Base-by-base conservation (phyloP, 805 yeast species). In the Ogataea polymorpha region DNA sequence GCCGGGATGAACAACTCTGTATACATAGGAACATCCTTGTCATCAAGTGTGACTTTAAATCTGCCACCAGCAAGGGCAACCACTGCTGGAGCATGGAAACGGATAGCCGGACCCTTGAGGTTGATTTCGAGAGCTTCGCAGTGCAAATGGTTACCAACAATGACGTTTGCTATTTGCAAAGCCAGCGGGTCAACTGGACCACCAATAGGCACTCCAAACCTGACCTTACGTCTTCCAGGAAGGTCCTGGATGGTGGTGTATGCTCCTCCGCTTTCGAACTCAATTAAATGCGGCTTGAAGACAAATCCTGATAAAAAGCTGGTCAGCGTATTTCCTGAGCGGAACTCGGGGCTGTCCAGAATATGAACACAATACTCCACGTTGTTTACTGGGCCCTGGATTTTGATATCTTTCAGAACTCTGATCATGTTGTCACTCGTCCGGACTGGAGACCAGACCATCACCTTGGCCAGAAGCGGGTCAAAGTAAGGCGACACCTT, bases 131-230 rank as follows among this genome's bases (percentile, higher is more conserved):
- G 72, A 24, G 93, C 96, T 10, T 97, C 96, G 9, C 96, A 83
- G 30, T 73, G 67, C 46, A 71, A 65, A 52, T 81, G 76, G 63
- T 91, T 93, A 44, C 97, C 98, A 31, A 91, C 98, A 57, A 87
- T 79, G 58, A 84, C 71, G 67, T 91, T 91, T 13, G 96, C 96
- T 45, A 87, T 63, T 55, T 96, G 75, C 68, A 90, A 87, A 4
- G 96, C 81, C 53, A 81, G 88, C 46, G 81, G 77, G 66, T 91
- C 99, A 96, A 91, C 91, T 44, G 98, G 96, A 29, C 99, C 99
- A 25, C 96, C 86, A 7, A 96, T 97, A 20, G 99, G 99, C 39
- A 91, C 98, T 60, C 99, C 99, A 52, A 84, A 74, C 55, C 84
- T 79, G 89, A 93, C 84, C 58, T 70, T 71, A 15, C 88, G 71